Percentiles rank a stretch among this genome's conserved stretches.
Evolutionary conservation across 2,329 filamentous ascomycete genomes (phyloP).

Genomic region (Penicillium sp.): DNA sequence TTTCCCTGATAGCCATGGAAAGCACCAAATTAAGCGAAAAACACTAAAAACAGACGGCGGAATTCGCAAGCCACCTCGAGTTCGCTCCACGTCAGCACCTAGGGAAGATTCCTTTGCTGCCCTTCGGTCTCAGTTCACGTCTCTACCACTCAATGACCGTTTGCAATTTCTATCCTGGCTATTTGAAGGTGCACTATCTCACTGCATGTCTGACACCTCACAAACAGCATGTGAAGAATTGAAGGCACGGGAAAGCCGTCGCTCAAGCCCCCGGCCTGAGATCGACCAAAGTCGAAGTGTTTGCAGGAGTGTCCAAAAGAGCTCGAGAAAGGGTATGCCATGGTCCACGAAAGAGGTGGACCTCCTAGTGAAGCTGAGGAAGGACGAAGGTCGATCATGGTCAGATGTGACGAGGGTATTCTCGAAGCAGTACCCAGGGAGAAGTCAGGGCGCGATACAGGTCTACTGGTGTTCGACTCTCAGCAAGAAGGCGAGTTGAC

Average conservation of each 20-base stretch:
- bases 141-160: constrained; percentile 10
- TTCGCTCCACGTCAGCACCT: no score
- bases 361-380: constrained; percentile 14
- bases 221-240: background rate
- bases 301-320: background rate
- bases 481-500: constrained; percentile 11
- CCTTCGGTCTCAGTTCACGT: constrained; percentile 18
- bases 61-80: no score
- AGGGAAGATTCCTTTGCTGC: constrained; percentile 8
- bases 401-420: constrained; percentile 16
- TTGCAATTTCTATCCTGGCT: constrained; percentile 17
- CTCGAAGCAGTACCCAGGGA: constrained; percentile 15
- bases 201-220: constrained; percentile 7
- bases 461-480: constrained; percentile 17
- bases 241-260: background rate
- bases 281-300: background rate
- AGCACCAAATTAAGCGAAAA: constrained; percentile 16
- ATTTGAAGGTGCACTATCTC: constrained; percentile 2
- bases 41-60: constrained; percentile 7
- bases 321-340: constrained; percentile 12
- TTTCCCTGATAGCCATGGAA: constrained; percentile 4
- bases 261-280: background rate
- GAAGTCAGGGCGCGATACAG: constrained; percentile 18
- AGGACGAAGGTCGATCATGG: constrained; percentile 4
- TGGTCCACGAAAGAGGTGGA: constrained; percentile 14